phyloP scores from a whole-genome alignment of 768 basidiomycete genomes.

The Tricholoma furcatifolium region DNA sequence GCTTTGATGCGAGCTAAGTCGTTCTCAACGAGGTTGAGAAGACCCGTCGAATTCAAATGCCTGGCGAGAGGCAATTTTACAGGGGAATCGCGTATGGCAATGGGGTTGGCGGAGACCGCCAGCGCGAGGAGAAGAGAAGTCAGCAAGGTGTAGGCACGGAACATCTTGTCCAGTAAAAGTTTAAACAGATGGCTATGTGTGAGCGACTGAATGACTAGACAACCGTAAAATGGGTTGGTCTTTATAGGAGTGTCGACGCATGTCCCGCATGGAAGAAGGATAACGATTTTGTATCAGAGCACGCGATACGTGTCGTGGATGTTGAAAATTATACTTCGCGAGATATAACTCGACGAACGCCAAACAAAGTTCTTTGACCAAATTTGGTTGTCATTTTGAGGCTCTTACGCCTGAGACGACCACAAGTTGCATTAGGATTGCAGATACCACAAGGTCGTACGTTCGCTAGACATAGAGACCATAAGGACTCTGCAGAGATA shows the following conservation, averaged over 20 bases:
- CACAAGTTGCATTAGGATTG: neutral
- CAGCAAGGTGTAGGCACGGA: constrained; percentile 36
- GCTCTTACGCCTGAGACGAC: neutral
- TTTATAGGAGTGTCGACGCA: constrained; percentile 11
- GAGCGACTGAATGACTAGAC: neutral
- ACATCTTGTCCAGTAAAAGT: constrained; percentile 34
- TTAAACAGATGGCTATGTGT: neutral
- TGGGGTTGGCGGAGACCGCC: constrained; percentile 43
- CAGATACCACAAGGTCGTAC: neutral
- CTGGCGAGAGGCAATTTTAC: constrained; percentile 52
- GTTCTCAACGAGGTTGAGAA: constrained; percentile 44
- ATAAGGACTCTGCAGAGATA: neutral
- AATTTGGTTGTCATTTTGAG: neutral
- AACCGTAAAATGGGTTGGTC: neutral
- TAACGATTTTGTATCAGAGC: neutral
- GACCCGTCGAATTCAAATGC: constrained; percentile 48
- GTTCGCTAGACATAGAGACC: neutral
- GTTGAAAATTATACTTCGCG: neutral
- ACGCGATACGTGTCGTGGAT: neutral
- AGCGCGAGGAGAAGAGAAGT: constrained; percentile 46
- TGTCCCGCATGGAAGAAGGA: constrained; percentile 4
- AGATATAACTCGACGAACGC: neutral
- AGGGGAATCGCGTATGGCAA: constrained; percentile 37
- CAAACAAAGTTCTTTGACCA: neutral
- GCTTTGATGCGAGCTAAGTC: constrained; percentile 51